Evolutionary conservation across 768 basidiomycete genomes (phyloP).

Genomic region (Termitomyces sp.): DNA sequence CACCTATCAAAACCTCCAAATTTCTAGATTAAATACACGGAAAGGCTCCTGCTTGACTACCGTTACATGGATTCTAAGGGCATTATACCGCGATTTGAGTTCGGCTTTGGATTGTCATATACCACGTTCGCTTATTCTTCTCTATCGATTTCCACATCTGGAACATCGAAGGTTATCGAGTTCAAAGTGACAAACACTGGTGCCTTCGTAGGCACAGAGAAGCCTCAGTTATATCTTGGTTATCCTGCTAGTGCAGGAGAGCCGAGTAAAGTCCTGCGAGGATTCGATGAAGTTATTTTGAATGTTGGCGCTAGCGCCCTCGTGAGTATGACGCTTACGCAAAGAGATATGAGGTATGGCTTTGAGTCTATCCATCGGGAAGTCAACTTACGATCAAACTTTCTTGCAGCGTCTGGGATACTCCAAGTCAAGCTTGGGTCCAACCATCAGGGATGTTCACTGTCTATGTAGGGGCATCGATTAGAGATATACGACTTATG

Average conservation of each 20-base stretch:
- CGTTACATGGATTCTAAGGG: constrained; percentile 54
- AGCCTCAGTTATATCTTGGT: constrained; percentile 50
- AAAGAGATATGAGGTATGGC: constrained; percentile 42
- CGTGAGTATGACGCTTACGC: constrained; percentile 33
- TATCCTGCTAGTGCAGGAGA: constrained; percentile 44
- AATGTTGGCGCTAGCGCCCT: constrained; percentile 28
- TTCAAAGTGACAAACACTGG: constrained; percentile 50
- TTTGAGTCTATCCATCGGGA: constrained; percentile 46
- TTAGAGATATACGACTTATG: constrained; percentile 41
- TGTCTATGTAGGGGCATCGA: constrained; percentile 52
- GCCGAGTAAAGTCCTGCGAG: constrained; percentile 46
- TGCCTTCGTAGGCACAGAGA: constrained; percentile 43
- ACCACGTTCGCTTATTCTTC: constrained; percentile 65
- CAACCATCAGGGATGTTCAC: constrained; percentile 48
- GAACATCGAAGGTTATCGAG: constrained; percentile 29
- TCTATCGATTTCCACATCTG: constrained; percentile 35
- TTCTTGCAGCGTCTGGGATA: constrained; percentile 48
- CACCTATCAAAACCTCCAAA: background rate
- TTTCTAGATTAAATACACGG: constrained; percentile 62
- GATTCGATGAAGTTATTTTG: constrained; percentile 45
- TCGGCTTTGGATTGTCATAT: constrained; percentile 73
- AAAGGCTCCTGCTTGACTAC: constrained; percentile 63
- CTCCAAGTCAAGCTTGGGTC: constrained; percentile 45
- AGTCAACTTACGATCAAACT: constrained; percentile 25
- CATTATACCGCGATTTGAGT: constrained; percentile 55